Conservation (phyloP, 2,329 filamentous ascomycete species). For the Fusarium anguioides region DNA sequence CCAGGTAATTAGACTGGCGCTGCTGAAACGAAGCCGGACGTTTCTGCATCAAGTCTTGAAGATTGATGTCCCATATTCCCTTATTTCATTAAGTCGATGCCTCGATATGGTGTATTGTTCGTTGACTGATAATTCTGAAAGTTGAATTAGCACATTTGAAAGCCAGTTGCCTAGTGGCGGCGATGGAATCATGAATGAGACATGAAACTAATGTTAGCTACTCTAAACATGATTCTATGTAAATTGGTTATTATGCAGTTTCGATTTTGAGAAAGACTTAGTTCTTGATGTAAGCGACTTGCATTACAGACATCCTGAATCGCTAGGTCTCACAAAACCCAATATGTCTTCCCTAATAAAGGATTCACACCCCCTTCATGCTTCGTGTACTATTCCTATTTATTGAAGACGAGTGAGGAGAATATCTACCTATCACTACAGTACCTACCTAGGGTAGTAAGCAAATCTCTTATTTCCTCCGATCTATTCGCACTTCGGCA, state of each 20-base stretch:
- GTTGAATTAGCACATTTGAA: not conserved
- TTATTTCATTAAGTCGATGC: too few species aligned
- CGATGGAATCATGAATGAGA: too few species aligned
- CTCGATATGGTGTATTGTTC: too few species aligned
- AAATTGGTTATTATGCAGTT: too few species aligned
- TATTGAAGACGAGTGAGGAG: not conserved
- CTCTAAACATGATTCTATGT: too few species aligned
- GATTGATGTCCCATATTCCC: not conserved
- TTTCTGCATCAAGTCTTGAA: not conserved
- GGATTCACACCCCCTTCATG: not conserved
- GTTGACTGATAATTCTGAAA: too few species aligned
- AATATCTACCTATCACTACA: not conserved
- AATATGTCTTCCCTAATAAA: not conserved
- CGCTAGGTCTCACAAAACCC: not conserved
- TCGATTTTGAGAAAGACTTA: not conserved
- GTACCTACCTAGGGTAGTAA: conserved; percentile 23
- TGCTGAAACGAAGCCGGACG: conserved; percentile 18
- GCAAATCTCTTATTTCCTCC: conserved; percentile 19
- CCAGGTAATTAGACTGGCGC: conserved; percentile 48
- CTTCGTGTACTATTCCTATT: not conserved
- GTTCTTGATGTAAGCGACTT: not conserved
- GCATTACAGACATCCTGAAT: too few species aligned
- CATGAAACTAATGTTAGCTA: too few species aligned
- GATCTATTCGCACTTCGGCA: conserved; percentile 26
- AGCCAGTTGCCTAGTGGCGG: too few species aligned